Evolutionary conservation across 768 basidiomycete species (phyloP), one percentile per base, ranked within the genome.

Genomic region (Amanita inopinata): DNA sequence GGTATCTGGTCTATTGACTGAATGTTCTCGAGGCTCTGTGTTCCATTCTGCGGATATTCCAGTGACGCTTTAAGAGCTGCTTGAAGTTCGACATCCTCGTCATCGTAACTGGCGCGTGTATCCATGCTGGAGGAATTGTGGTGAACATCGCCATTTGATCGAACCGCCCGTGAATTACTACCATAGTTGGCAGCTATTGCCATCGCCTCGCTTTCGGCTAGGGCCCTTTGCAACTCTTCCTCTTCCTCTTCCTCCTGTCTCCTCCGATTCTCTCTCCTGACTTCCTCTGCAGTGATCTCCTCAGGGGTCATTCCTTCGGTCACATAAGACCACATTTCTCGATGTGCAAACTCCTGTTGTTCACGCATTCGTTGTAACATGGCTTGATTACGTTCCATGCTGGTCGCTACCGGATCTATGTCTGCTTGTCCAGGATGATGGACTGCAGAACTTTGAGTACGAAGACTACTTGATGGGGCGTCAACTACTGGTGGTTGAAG

Each of bases 21-120:
- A n/a, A n/a, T n/a, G n/a, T n/a, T n/a, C n/a, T n/a, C n/a, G n/a
- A n/a, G n/a, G n/a, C n/a, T 35, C 19, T 59, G 50, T 61, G 69
- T 80, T 22, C 69, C 80, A 30, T 61, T 59, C 1, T 83, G 79
- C 15, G 78, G 57, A 31, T 65, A 64, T 55, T 83, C 82, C 48
- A 93, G 64, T 27, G 89, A 91, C 2, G 88, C 91, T 55, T 67
- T 79, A 36, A 94, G 66, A 3, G 91, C 91, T 8, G 89, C 90
- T 61, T 93, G 91, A 34, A 94, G 62, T 51, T 86, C 82, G 17
- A 74, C 77, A 52, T 94, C 90, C 38, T 92, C 90, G 49, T 93
- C 90, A 48, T 92, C 90, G 50, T 86, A 80, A n/a, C n/a, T 28
- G 80, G 74, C 34, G 77, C 63, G 38, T 69, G 46, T 34, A 35